phyloP scores from a whole-genome alignment of 108 stramenopile genomes.

The Skeletonema costatum region DNA sequence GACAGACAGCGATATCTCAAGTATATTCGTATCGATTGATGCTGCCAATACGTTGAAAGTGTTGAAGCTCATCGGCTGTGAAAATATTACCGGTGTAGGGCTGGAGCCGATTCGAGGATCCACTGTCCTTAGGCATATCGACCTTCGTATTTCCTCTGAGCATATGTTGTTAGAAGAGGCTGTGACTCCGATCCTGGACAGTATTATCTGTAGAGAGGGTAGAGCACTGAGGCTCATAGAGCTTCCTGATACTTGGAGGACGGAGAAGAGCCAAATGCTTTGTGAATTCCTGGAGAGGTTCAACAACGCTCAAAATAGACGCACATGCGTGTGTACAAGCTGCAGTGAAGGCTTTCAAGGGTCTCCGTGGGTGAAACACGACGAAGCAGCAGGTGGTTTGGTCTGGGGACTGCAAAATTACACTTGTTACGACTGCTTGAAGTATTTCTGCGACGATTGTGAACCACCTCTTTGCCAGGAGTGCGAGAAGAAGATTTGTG shows the following conservation, averaged over 20 bases:
- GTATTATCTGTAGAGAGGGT: constrained; percentile 12
- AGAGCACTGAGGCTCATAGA: constrained; percentile 11
- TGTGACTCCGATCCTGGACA: constrained; percentile 20
- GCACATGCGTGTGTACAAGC: not conserved
- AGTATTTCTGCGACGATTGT: not conserved
- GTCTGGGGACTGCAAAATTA: constrained; percentile 6
- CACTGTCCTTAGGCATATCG: not conserved
- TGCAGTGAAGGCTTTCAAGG: not conserved
- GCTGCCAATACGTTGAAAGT: too few relatives aligned
- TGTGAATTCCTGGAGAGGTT: constrained; percentile 3
- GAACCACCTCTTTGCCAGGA: not conserved
- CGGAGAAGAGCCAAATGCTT: not conserved
- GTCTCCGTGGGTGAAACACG: not conserved
- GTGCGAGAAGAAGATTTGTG: not conserved
- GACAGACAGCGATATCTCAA: too few relatives aligned
- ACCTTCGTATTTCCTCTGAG: not conserved
- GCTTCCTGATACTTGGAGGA: constrained; percentile 11
- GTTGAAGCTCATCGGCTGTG: too few relatives aligned
- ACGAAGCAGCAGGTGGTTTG: too few relatives aligned
- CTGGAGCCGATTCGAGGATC: too few relatives aligned
- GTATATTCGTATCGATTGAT: too few relatives aligned
- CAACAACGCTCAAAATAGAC: not conserved
- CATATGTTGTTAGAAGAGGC: not conserved
- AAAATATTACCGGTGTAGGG: too few relatives aligned
- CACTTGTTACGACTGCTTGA: constrained; percentile 13